Percentiles rank a stretch among this genome's conserved stretches.
These are phyloP conservation scores for Cryptococcus neoformans DNA, from an alignment of 1,284 basidiomycete species.

Conservation along the genomic window DNA sequence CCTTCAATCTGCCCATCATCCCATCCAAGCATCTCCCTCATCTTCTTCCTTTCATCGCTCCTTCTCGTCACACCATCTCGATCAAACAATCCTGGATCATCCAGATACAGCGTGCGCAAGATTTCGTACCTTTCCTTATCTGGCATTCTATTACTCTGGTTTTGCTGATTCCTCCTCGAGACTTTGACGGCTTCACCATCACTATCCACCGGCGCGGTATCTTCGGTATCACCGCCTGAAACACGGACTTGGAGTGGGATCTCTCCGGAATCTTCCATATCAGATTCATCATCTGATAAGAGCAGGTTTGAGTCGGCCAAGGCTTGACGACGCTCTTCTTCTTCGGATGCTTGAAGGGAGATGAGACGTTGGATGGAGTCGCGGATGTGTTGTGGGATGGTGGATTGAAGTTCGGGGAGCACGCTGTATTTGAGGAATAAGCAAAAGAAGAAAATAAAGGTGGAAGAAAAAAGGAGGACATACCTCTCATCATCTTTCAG, in stretches of 20 bases:
- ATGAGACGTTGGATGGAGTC: slow-evolving; percentile 71
- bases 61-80: slow-evolving; percentile 68
- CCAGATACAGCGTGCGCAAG: slow-evolving; percentile 61
- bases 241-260: slow-evolving; percentile 21
- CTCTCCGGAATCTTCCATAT: slow-evolving; percentile 39
- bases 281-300: slow-evolving; percentile 48
- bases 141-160: background rate
- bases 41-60: slow-evolving; percentile 61
- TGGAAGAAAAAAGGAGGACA: background rate
- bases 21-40: slow-evolving; percentile 64
- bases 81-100: slow-evolving; percentile 68
- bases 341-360: slow-evolving; percentile 65
- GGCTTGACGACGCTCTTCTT: slow-evolving; percentile 58
- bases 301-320: slow-evolving; percentile 40
- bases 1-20: slow-evolving; percentile 79
- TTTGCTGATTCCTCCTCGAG: background rate
- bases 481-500: slow-evolving; percentile 50
- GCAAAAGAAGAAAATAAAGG: background rate
- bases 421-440: slow-evolving; percentile 43
- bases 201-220: slow-evolving; percentile 15
- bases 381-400: slow-evolving; percentile 70
- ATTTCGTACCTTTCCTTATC: slow-evolving; percentile 10
- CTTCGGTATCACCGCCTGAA: slow-evolving; percentile 14
- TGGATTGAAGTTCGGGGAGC: slow-evolving; percentile 55
- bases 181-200: slow-evolving; percentile 15